Conservation (phyloP, 225 moss, liverwort and hornwort genomes). For the Pseudisothecium myosuroides region DNA sequence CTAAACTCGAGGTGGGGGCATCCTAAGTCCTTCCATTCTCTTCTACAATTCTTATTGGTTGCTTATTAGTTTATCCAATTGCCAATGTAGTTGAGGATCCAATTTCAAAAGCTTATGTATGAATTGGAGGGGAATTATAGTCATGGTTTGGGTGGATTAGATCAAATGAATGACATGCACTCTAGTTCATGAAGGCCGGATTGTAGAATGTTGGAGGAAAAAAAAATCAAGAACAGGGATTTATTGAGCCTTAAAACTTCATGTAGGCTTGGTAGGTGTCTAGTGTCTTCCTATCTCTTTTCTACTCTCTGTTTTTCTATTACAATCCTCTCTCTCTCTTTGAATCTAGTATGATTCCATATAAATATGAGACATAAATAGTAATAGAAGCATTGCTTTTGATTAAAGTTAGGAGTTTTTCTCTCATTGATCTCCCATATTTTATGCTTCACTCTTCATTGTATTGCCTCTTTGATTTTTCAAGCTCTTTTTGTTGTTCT, state of each 20-base stretch:
- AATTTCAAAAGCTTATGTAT: background rate
- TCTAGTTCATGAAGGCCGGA: background rate
- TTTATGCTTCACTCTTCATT: background rate
- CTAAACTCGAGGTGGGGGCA: background rate
- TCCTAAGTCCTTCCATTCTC: background rate
- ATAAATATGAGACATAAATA: background rate
- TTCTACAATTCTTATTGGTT: background rate
- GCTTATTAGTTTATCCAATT: background rate
- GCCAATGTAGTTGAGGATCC: accelerated
- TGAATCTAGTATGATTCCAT: accelerated
- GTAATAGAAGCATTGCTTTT: accelerated
- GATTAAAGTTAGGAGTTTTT: background rate
- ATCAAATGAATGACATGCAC: no score
- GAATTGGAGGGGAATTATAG: background rate
- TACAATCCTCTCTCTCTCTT: background rate
- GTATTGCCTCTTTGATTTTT: background rate
- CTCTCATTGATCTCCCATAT: background rate
- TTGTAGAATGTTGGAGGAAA: background rate
- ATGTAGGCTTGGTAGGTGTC: background rate
- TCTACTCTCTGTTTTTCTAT: background rate
- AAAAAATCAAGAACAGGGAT: accelerated
- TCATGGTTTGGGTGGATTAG: no score
- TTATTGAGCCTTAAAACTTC: background rate
- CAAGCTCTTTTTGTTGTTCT: background rate
- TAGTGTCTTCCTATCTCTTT: background rate